phyloP scores from a whole-genome alignment of 306 rosid species.

The Rubus idaeus region DNA sequence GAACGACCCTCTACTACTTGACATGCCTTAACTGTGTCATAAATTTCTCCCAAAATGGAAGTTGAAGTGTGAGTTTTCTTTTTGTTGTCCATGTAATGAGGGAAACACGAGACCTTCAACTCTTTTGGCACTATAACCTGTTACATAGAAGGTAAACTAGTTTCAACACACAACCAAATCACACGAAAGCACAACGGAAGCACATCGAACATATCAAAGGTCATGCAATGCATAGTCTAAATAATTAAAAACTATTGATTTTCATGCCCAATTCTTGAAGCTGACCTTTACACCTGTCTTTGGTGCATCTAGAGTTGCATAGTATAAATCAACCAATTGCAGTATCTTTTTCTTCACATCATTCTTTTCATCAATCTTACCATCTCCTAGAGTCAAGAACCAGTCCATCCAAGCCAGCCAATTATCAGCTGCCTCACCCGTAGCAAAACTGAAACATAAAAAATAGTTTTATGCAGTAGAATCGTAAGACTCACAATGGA shows the following conservation, averaged over 20 bases:
- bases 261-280: background rate
- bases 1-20: slow-evolving; percentile 30
- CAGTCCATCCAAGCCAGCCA: slow-evolving; percentile 78
- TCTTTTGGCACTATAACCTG: slow-evolving; percentile 57
- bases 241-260: background rate
- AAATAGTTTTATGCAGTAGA: slow-evolving; percentile 11
- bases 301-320: slow-evolving; percentile 74
- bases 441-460: slow-evolving; percentile 43
- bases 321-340: slow-evolving; percentile 55
- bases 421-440: slow-evolving; percentile 55
- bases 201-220: background rate
- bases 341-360: slow-evolving; percentile 40
- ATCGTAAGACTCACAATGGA: background rate
- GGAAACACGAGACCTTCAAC: slow-evolving; percentile 40
- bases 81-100: slow-evolving; percentile 59
- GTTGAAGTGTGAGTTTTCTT: slow-evolving; percentile 46
- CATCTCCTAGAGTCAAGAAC: slow-evolving; percentile 38
- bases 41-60: slow-evolving; percentile 66
- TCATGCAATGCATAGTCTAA: background rate
- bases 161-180: slow-evolving; percentile 1
- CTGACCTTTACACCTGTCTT: slow-evolving; percentile 76
- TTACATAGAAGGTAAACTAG: background rate
- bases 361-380: slow-evolving; percentile 29
- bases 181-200: background rate
- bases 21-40: slow-evolving; percentile 43